Percentiles rank a stretch among this genome's conserved stretches.
These are phyloP conservation scores for Chalaropsis ovoidea DNA, from an alignment of 2,329 filamentous ascomycete genomes.

Conservation along the genomic window DNA sequence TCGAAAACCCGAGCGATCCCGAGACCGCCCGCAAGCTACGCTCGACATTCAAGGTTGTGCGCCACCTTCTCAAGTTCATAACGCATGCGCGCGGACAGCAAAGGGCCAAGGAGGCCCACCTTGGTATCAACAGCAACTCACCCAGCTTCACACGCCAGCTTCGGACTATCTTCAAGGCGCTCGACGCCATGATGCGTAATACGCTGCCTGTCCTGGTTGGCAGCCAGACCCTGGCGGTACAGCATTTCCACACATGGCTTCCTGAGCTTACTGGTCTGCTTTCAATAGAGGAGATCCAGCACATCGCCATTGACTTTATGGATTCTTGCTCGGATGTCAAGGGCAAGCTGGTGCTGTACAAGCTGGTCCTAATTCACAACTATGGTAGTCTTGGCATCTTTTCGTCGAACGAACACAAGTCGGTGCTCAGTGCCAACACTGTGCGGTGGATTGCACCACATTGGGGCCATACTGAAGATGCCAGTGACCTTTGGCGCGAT, in stretches of 20 bases:
- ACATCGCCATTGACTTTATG: slow-evolving; percentile 87
- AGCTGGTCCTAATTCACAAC: slow-evolving; percentile 84
- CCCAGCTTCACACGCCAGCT: slow-evolving; percentile 71
- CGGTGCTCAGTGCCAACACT: slow-evolving; percentile 67
- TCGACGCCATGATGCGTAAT: slow-evolving; percentile 85
- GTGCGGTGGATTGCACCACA: slow-evolving; percentile 86
- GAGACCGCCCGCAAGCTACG: slow-evolving; percentile 75
- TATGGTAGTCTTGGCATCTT: slow-evolving; percentile 78
- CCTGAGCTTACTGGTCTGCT: slow-evolving; percentile 74
- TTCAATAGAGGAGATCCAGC: slow-evolving; percentile 71
- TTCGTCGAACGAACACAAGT: slow-evolving; percentile 62
- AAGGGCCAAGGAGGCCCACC: slow-evolving; percentile 74
- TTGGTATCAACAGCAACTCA: slow-evolving; percentile 68
- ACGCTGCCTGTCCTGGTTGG: slow-evolving; percentile 76
- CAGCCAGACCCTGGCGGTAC: slow-evolving; percentile 87
- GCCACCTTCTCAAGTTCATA: slow-evolving; percentile 89
- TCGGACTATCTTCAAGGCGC: slow-evolving; percentile 75
- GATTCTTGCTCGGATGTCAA: slow-evolving; percentile 80
- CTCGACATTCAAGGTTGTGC: slow-evolving; percentile 88
- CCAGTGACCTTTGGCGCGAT: slow-evolving; percentile 80
- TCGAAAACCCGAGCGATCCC: slow-evolving; percentile 72
- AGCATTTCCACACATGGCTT: slow-evolving; percentile 96
- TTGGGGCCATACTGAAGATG: slow-evolving; percentile 66
- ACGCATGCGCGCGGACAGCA: slow-evolving; percentile 80
- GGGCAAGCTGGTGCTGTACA: slow-evolving; percentile 84